Evolutionary conservation across 2,329 filamentous ascomycete species (phyloP), one percentile per base, ranked within the genome.

Genomic region (Lasiodiplodia hormozganensis): DNA sequence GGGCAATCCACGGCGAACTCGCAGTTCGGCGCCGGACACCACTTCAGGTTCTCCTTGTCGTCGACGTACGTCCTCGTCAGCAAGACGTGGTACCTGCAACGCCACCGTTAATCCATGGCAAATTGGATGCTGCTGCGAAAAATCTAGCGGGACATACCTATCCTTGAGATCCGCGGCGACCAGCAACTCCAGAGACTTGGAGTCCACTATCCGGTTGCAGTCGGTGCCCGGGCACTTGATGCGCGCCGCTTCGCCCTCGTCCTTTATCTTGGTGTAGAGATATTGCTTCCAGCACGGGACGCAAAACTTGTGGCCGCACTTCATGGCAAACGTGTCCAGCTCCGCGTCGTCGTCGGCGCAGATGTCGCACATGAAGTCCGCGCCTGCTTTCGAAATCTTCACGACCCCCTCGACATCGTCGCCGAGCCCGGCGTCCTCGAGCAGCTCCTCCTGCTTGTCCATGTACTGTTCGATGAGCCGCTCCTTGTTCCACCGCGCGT

Each of bases 11-110:
- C 84, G 14, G 95, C 96, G 76, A 96, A 98, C 74, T 92, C 88
- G 80, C 96, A 99, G 79, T 99, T 95, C n/a, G 96, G 96, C 1
- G 95, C 95, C 0, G 96, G 96, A 78, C 96, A 99, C 96, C 96
- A 99, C 79, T 97, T 97, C 70, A 98, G 88, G 68, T 91, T 91
- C 68, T 97, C 94, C 81, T 94, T 97, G 80, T 99, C 95, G 79
- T 99, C 96, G 70, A 99, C 96, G 76, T 97, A 99, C 7, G 94
- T 97, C 73, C 96, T 87, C 76, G 92, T 97, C 40, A 99, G 89
- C 18, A 99, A 86, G 73, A 92, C 89, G 72, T 92, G 89, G 76
- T 99, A 99, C 72, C 94, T 88, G 71, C 43, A 69, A n/a, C 47
- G 12, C 51, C 21, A 43, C 51, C 68, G 68, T 75, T 56, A 76